Base-by-base conservation (phyloP, 2,329 filamentous ascomycete genomes). In the Raffaelea ambrosiae region DNA sequence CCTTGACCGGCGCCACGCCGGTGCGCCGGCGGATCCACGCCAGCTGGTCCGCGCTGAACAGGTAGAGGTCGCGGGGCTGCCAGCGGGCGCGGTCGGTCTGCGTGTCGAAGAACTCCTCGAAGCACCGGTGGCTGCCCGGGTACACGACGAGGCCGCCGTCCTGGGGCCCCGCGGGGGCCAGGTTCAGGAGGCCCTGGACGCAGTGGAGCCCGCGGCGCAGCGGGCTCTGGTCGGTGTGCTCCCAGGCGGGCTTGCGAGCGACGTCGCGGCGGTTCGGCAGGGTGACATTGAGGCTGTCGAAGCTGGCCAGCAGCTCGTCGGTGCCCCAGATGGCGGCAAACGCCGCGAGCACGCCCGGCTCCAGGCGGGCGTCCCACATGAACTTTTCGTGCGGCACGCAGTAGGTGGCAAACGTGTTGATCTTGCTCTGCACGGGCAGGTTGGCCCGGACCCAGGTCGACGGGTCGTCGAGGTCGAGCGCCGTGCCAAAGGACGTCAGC, bases 251-350 rank as follows among this genome's bases (percentile, higher is more conserved):
- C 21, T 44, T 40, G n/a, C n/a, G n/a, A n/a, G n/a, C n/a, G n/a
- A n/a, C n/a, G 21, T 48, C 49, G 5, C 9, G 19, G 29, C 59
- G 58, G 48, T 59, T 57, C 4, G 65, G 65, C 4, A 69, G 53
- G 1, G 64, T 66, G 23, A 68, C 49, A 52, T 68, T 67, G 53
- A 66, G 54, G n/a, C 54, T 54, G 48, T 69, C 66, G 39, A 68
- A 69, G 4, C 58, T 62, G 40, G 55, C 57, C 2, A 68, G 54
- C 7, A 69, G 57, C 39, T 68, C 61, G 13, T 60, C 48, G 0
- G 63, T 66, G 14, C 55, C 61, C 63, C 64, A 68, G 16, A 68
- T 39, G 9, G 61, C 64, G 26, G 60, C 63, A 46, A 71, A 72
- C 1, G 61, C 55, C 2, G 61, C 59, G 14, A 69, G 11, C 1